phyloP scores from a whole-genome alignment of 2,329 filamentous ascomycete genomes.

The Fusarium begoniae region DNA sequence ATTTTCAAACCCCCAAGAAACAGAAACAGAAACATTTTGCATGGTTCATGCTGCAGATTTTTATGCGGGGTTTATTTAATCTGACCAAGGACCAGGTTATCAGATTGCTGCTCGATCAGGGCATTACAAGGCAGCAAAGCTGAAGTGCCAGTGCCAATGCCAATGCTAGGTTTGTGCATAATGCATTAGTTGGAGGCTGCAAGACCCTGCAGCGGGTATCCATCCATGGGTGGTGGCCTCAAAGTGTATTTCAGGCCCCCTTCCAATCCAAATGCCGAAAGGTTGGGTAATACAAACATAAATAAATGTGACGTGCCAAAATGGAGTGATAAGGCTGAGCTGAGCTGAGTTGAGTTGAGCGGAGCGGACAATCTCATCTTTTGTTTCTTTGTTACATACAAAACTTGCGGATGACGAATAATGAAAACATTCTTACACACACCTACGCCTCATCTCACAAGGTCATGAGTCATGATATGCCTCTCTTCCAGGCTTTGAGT shows the following conservation, averaged over 20 bases:
- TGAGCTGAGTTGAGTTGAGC: neutral
- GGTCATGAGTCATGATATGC: neutral
- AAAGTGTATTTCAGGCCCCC: neutral
- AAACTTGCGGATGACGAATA: neutral
- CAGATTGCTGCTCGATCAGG: neutral
- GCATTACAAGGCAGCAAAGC: conserved; percentile 3
- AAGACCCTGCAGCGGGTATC: conserved; percentile 11
- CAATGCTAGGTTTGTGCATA: neutral
- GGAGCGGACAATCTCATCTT: neutral
- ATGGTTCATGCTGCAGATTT: conserved; percentile 5
- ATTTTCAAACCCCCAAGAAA: neutral
- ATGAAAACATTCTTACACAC: neutral
- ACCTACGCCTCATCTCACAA: neutral
- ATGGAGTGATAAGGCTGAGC: neutral
- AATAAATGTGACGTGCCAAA: neutral
- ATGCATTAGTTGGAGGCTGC: conserved; percentile 3
- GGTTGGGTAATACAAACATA: neutral
- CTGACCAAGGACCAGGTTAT: neutral
- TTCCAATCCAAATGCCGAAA: neutral
- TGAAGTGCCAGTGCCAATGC: neutral
- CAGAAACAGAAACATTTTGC: neutral
- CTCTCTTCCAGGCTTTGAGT: neutral
- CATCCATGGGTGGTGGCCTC: neutral
- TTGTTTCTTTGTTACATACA: neutral
- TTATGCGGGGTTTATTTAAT: neutral